phyloP scores from a whole-genome alignment of 2,329 filamentous ascomycete species.

The Lachnellula willkommii region DNA sequence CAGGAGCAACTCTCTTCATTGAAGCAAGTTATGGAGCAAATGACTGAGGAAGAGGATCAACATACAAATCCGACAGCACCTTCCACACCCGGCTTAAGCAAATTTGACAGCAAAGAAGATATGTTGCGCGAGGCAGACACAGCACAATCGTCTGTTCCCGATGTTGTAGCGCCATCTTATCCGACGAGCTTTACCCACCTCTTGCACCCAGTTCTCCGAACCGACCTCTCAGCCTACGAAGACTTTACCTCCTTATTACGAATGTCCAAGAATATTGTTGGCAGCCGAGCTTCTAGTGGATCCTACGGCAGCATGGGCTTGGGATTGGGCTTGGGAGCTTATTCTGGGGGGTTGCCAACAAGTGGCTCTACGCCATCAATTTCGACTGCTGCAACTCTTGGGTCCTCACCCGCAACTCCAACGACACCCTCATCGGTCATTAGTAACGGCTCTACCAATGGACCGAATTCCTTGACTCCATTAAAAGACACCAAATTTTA shows the following conservation, averaged over 20 bases:
- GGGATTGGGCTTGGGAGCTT: slow-evolving; percentile 42
- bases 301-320: slow-evolving; percentile 55
- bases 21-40: slow-evolving; percentile 86
- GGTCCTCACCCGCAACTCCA: slow-evolving; percentile 53
- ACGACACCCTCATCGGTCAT: slow-evolving; percentile 50
- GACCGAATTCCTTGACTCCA: slow-evolving; percentile 45
- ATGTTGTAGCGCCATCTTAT: slow-evolving; percentile 48
- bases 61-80: slow-evolving; percentile 61
- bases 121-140: slow-evolving; percentile 35
- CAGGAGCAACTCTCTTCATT: slow-evolving; percentile 90
- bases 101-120: slow-evolving; percentile 56
- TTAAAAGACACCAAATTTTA: slow-evolving; percentile 92
- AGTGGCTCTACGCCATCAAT: slow-evolving; percentile 59
- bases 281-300: slow-evolving; percentile 65
- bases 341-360: slow-evolving; percentile 42
- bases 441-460: slow-evolving; percentile 39
- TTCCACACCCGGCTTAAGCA: slow-evolving; percentile 72
- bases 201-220: slow-evolving; percentile 75
- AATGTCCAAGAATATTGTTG: slow-evolving; percentile 53
- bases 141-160: slow-evolving; percentile 30
- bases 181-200: slow-evolving; percentile 75
- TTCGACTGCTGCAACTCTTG: slow-evolving; percentile 43
- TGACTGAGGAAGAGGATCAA: slow-evolving; percentile 67
- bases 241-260: slow-evolving; percentile 78
- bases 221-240: slow-evolving; percentile 72